Base-by-base conservation (phyloP, 305 asterid species). In the Fraxinus paxiana region DNA sequence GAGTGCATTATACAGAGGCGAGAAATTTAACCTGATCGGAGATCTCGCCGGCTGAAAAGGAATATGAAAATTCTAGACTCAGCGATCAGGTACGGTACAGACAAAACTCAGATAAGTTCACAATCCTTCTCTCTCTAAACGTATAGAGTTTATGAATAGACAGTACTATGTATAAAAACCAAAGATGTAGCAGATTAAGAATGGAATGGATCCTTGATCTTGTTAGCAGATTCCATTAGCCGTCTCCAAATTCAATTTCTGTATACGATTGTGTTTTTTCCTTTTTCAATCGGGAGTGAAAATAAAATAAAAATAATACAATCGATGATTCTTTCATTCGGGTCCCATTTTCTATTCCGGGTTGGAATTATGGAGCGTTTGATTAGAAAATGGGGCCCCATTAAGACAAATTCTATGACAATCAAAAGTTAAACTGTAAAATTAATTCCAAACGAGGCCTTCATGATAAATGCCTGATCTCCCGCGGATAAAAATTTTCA, bases 1-100 rank as follows among this genome's bases (percentile, higher is more conserved):
- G 65, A 54, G 0, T 54, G 26, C 65, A 54, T 17, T 54, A 17
- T 54, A 5, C 65, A 6, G 24, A 17, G 26, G 65, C 9, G 65
- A 54, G 65, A 54, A 5, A 54, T 54, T 51, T 65, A 77, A 84
- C 89, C 88, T 86, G 76, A 78, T 86, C 84, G 83, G 85, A 83
- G 88, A 88, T 86, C 88, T 84, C 87, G 83, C 88, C 87, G 84
- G 81, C 89, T 26, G 77, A 76, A 82, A 28, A 2, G 77, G 70
- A 71, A 82, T 65, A 81, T 73, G 81, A 61, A 56, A 75, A 76
- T 54, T 30, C 30, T 3, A 38, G 85, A 75, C 82, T 83, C 84
- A 86, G 83, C 85, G 89, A 84, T 80, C 83, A 38, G 79, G 77
- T 46, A 63, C 72, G 26, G 48, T 61, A 13, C 43, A 26, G 51